Evolutionary conservation across 495 filamentous ascomycete genomes (phyloP).

Genomic region (Umbilicaria muhlenbergii): DNA sequence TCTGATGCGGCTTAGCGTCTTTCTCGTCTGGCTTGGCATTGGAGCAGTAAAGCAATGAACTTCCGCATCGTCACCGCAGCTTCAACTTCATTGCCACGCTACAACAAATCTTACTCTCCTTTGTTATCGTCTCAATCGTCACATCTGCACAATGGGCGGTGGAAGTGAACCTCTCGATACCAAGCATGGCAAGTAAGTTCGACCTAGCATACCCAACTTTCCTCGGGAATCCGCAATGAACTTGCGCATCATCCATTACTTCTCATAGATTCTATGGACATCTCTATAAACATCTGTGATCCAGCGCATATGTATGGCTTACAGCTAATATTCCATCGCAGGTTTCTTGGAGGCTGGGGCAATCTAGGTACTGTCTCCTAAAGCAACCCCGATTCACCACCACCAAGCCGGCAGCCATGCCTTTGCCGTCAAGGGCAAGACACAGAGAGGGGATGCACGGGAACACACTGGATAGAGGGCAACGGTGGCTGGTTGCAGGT

Average conservation of each 20-base stretch:
- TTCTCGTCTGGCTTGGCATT: slow-evolving; percentile 19
- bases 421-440: too few species aligned
- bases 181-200: slow-evolving; percentile 57
- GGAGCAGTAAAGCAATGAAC: background rate
- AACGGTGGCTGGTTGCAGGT: slow-evolving; percentile 8
- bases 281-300: too few species aligned
- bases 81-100: slow-evolving; percentile 15
- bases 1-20: slow-evolving; percentile 30
- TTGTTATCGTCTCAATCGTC: slow-evolving; percentile 13
- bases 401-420: too few species aligned
- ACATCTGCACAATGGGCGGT: slow-evolving; percentile 49
- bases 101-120: slow-evolving; percentile 9
- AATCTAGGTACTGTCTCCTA: slow-evolving; percentile 50
- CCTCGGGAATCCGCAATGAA: background rate
- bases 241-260: background rate
- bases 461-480: background rate
- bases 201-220: background rate
- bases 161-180: slow-evolving; percentile 39
- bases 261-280: background rate
- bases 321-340: slow-evolving; percentile 27
- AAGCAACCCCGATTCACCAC: too few species aligned
- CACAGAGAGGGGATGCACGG: background rate
- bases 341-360: slow-evolving; percentile 79
- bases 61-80: background rate
- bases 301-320: too few species aligned